Conservation (phyloP, 164 flowering plant species). For the Chimonanthus praecox region DNA sequence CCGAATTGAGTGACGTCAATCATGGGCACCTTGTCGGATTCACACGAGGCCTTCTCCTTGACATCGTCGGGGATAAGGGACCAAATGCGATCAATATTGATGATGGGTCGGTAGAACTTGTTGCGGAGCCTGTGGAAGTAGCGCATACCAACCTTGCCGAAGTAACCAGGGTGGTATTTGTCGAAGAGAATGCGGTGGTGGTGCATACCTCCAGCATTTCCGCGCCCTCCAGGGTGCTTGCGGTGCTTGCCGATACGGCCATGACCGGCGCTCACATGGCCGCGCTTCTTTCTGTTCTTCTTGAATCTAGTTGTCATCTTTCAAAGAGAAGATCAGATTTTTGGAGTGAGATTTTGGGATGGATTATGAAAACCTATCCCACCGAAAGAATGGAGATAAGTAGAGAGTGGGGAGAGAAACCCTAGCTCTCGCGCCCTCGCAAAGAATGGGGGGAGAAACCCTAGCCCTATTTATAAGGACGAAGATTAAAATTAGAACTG, state of each 20-base stretch:
- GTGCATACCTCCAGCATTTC: slow-evolving; percentile 20
- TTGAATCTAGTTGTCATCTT: slow-evolving; percentile 18
- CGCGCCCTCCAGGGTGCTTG: slow-evolving; percentile 21
- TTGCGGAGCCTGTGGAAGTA: slow-evolving; percentile 20
- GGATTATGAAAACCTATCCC: too few relatives aligned
- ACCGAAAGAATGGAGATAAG: too few relatives aligned
- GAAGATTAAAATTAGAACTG: too few relatives aligned
- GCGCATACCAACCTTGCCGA: slow-evolving; percentile 20
- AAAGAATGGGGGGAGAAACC: too few relatives aligned
- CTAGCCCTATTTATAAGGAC: too few relatives aligned
- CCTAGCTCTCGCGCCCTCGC: too few relatives aligned
- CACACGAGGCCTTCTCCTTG: slow-evolving; percentile 8
- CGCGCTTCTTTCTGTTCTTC: slow-evolving; percentile 22
- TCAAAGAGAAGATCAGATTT: background rate
- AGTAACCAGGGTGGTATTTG: slow-evolving; percentile 23
- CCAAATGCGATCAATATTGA: slow-evolving; percentile 18
- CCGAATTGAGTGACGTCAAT: slow-evolving; percentile 21
- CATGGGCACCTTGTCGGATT: slow-evolving; percentile 7
- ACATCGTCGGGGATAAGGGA: slow-evolving; percentile 10
- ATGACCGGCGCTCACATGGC: slow-evolving; percentile 21
- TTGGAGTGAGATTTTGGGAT: background rate
- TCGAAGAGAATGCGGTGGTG: slow-evolving; percentile 23
- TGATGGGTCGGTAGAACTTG: slow-evolving; percentile 19
- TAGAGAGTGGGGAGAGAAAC: too few relatives aligned
- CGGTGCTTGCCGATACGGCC: slow-evolving; percentile 22